Evolutionary conservation across 2,329 filamentous ascomycete genomes (phyloP).

Genomic region (Cadophora malorum): DNA sequence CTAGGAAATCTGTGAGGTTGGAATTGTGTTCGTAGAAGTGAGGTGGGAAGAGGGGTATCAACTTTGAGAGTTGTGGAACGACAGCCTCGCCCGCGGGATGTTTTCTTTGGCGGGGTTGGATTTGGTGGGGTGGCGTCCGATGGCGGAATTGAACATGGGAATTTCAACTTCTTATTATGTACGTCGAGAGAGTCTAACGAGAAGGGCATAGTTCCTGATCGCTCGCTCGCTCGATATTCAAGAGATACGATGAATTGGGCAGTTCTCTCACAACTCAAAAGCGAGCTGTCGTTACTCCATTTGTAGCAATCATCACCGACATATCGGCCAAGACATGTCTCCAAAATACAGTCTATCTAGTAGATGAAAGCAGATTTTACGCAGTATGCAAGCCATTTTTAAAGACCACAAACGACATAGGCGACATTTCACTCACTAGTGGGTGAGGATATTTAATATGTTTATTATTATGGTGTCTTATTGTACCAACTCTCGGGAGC

Average conservation of each 20-base stretch:
- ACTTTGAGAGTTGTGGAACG: slow-evolving; percentile 9
- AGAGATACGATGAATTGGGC: background rate
- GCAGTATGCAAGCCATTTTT: background rate
- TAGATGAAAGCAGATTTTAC: background rate
- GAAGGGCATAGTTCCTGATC: no score
- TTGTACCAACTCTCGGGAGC: slow-evolving; percentile 2
- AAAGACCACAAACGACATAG: background rate
- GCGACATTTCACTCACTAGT: background rate
- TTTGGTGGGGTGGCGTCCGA: slow-evolving; percentile 11
- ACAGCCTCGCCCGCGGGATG: slow-evolving; percentile 20
- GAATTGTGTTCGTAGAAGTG: background rate
- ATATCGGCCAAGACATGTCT: background rate
- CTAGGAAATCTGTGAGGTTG: background rate
- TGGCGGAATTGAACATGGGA: slow-evolving; percentile 9
- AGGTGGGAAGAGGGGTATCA: slow-evolving; percentile 8
- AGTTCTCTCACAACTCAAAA: background rate
- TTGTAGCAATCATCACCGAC: background rate
- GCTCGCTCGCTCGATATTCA: background rate
- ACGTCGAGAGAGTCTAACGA: no score
- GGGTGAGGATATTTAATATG: background rate
- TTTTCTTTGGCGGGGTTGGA: slow-evolving; percentile 21
- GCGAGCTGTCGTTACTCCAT: background rate
- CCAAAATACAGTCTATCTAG: background rate
- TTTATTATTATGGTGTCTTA: slow-evolving; percentile 11
- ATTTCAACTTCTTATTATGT: background rate